Conservation (phyloP, 305 asterid genomes). For the Striga hermonthica region DNA sequence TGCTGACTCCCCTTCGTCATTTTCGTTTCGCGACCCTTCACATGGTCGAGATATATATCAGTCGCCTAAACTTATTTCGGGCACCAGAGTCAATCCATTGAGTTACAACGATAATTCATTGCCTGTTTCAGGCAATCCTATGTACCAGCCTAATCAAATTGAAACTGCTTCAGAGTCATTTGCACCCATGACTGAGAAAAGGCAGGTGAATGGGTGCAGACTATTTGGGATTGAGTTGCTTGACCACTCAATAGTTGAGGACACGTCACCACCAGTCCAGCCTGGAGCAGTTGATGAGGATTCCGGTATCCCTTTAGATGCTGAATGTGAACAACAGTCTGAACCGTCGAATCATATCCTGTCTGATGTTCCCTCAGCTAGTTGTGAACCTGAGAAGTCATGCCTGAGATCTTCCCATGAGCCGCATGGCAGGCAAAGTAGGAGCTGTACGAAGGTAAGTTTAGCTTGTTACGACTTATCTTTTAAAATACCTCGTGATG, state of each 20-base stretch:
- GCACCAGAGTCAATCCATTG: conserved; percentile 40
- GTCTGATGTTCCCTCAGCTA: conserved; percentile 61
- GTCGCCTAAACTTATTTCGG: conserved; percentile 55
- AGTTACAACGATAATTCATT: conserved; percentile 43
- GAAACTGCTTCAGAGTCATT: conserved; percentile 53
- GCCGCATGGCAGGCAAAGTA: conserved; percentile 56
- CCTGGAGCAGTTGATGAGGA: conserved; percentile 49
- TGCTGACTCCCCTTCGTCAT: conserved; percentile 52
- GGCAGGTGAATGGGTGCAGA: conserved; percentile 68
- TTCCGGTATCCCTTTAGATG: conserved; percentile 42
- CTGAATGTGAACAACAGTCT: conserved; percentile 58
- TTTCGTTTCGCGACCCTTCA: conserved; percentile 47
- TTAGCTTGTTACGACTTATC: background rate
- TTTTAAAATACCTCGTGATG: conserved; percentile 10
- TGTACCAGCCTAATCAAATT: conserved; percentile 53
- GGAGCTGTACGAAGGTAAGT: conserved; percentile 89
- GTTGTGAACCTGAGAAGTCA: conserved; percentile 80
- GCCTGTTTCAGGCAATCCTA: conserved; percentile 43
- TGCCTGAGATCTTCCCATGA: conserved; percentile 72
- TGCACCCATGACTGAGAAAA: conserved; percentile 60
- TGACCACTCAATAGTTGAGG: conserved; percentile 48
- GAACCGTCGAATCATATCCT: conserved; percentile 50
- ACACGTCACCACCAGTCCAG: conserved; percentile 39
- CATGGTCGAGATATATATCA: conserved; percentile 46
- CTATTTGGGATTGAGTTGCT: conserved; percentile 79